These are phyloP conservation scores for Elongisporangium senticosum DNA, from an alignment of 352 stramenopile species.

Conservation along the genomic window DNA sequence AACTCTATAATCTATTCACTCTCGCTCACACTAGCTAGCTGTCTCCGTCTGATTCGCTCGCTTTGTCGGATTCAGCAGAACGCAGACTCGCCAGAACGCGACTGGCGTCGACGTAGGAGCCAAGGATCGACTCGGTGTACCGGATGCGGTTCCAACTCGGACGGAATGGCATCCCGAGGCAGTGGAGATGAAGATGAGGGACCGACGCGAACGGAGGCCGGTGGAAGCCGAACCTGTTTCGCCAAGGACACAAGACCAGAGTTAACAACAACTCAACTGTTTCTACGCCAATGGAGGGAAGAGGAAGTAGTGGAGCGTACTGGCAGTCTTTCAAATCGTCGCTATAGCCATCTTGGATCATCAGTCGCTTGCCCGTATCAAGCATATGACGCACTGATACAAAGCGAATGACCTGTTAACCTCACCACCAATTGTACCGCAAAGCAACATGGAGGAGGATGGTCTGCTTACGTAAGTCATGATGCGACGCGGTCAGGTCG, in stretches of 20 bases:
- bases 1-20: not conserved
- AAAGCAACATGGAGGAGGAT: too few relatives aligned
- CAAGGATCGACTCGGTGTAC: conserved; percentile 47
- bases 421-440: conserved; percentile 1
- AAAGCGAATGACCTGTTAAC: not conserved
- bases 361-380: conserved; percentile 36
- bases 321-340: conserved; percentile 17
- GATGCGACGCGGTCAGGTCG: conserved; percentile 32
- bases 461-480: conserved; percentile 29
- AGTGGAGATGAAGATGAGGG: conserved; percentile 70
- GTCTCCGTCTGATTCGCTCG: not conserved
- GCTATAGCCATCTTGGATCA: conserved; percentile 37
- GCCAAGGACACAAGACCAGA: not conserved
- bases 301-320: conserved; percentile 6
- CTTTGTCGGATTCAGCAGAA: not conserved
- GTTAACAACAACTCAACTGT: not conserved
- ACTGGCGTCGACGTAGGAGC: conserved; percentile 54
- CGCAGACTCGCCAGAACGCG: conserved; percentile 26
- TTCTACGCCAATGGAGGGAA: not conserved
- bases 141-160: conserved; percentile 57
- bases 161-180: conserved; percentile 54
- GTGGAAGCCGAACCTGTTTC: conserved; percentile 62
- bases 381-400: conserved; percentile 53
- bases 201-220: conserved; percentile 63
- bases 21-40: not conserved